A percentile compares a stretch with the other conserved stretches of the same genome.
Evolutionary conservation across 2,329 filamentous ascomycete species (phyloP).

Genomic region (Chaetomium strumarium): DNA sequence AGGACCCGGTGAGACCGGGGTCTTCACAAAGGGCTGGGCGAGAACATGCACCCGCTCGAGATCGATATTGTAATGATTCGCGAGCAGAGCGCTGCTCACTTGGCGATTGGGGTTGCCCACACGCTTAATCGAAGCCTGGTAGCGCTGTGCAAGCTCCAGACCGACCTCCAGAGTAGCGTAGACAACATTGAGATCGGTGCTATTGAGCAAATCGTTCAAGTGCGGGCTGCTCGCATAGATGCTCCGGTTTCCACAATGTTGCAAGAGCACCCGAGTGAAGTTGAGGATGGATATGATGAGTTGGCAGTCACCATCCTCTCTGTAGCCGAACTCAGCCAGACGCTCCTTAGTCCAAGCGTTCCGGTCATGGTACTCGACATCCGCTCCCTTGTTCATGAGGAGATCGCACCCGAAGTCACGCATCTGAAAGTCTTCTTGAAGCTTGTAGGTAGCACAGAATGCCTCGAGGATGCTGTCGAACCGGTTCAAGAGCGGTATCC

Average conservation of each 20-base stretch:
- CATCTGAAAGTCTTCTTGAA: constrained; percentile 74
- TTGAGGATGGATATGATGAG: constrained; percentile 73
- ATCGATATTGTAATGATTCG: constrained; percentile 77
- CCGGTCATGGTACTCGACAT: constrained; percentile 46
- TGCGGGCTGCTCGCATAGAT: constrained; percentile 92
- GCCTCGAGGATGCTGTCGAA: constrained; percentile 85
- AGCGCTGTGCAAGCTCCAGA: constrained; percentile 83
- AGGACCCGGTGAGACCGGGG: constrained; percentile 42
- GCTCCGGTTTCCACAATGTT: constrained; percentile 94
- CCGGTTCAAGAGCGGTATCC: constrained; percentile 89
- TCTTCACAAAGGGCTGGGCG: constrained; percentile 75
- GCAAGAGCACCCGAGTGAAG: constrained; percentile 82
- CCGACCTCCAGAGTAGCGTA: constrained; percentile 73
- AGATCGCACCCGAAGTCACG: constrained; percentile 65
- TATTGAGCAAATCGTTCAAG: constrained; percentile 83
- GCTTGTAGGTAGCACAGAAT: constrained; percentile 73
- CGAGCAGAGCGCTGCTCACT: constrained; percentile 66
- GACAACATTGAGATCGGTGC: constrained; percentile 73
- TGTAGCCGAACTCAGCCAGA: constrained; percentile 57
- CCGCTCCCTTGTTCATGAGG: constrained; percentile 52
- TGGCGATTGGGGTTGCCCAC: constrained; percentile 58
- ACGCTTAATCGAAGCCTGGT: constrained; percentile 81
- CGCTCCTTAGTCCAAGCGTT: constrained; percentile 41
- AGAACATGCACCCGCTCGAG: constrained; percentile 80
- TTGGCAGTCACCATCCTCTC: constrained; percentile 69